Evolutionary conservation across 2,329 filamentous ascomycete species (phyloP), one percentile per base, ranked within the genome.

Genomic region (Colletotrichum filicis): DNA sequence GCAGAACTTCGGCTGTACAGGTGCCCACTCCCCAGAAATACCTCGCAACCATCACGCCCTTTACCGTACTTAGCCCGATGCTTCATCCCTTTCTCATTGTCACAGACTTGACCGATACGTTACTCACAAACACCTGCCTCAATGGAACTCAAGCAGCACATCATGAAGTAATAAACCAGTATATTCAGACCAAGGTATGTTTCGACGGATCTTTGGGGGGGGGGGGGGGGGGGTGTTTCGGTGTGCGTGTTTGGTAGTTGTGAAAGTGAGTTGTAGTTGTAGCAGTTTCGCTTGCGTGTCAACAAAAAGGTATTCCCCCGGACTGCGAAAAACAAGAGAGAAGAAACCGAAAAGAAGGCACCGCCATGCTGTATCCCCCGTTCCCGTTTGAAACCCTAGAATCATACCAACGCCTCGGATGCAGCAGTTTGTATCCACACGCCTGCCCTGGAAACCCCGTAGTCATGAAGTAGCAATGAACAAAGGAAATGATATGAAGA

Each of bases 351-450:
- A 49, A 49, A 49, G 24, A 64, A 64, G 68, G 68, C 68, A 72
- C 62, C 68, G 62, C 72, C 72, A 67, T 68, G 62, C 68, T 68
- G 32, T 49, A 22, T 53, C 28, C 68, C 68, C 67, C 37, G 53
- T 71, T 59, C 68, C 67, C 37, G 53, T 72, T 59, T 68, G 59
- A 53, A 72, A 49, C 42, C 53, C 49, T 63, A 61, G 71, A 74
- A 72, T 64, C 72, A 72, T 65, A 60, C 62, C 68, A 74, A 71
- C 68, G 52, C 67, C 68, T 49, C 56, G 58, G 59, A 71, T 71
- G 68, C 71, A 59, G 63, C 28, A 49, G 42, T 49, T 49, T 22
- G 61, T 70, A 42, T 63, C 68, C 62, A 71, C 68, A 67, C 71
- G 66, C 19, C 32, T 26, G 56, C 35, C 67, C 35, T 56, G 42